Conservation (phyloP, 805 yeast species). For the Ogataea neopini region DNA sequence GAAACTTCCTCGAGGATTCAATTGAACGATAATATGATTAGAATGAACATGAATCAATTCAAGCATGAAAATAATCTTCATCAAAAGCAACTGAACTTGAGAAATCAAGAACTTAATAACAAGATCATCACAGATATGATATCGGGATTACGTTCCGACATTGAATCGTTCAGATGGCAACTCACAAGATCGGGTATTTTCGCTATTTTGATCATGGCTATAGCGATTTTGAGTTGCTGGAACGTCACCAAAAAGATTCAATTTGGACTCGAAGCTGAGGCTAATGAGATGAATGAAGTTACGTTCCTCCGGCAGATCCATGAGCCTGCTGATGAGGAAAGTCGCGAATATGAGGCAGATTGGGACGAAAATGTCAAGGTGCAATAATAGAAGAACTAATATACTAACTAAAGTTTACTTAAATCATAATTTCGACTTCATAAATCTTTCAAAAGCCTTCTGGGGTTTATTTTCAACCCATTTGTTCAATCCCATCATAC, state of each 20-base stretch:
- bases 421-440: constrained; percentile 56
- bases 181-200: constrained; percentile 85
- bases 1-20: constrained; percentile 63
- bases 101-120: constrained; percentile 80
- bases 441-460: constrained; percentile 56
- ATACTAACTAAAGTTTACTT: constrained; percentile 35
- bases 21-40: constrained; percentile 65
- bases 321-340: constrained; percentile 53
- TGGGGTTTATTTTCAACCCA: constrained; percentile 80
- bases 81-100: constrained; percentile 64
- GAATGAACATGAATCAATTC: constrained; percentile 83
- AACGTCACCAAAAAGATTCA: constrained; percentile 39
- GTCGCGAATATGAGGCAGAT: constrained; percentile 56
- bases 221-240: constrained; percentile 57
- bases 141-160: constrained; percentile 80
- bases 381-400: neutral
- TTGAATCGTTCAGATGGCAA: constrained; percentile 91
- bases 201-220: constrained; percentile 67
- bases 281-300: constrained; percentile 8
- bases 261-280: constrained; percentile 11
- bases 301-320: constrained; percentile 42
- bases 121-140: constrained; percentile 80
- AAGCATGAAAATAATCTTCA: constrained; percentile 79
- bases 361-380: constrained; percentile 42
- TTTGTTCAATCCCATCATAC: constrained; percentile 62